Evolutionary conservation across 1,284 basidiomycete genomes (phyloP).

Genomic region (Ceraceosorus guamensis): DNA sequence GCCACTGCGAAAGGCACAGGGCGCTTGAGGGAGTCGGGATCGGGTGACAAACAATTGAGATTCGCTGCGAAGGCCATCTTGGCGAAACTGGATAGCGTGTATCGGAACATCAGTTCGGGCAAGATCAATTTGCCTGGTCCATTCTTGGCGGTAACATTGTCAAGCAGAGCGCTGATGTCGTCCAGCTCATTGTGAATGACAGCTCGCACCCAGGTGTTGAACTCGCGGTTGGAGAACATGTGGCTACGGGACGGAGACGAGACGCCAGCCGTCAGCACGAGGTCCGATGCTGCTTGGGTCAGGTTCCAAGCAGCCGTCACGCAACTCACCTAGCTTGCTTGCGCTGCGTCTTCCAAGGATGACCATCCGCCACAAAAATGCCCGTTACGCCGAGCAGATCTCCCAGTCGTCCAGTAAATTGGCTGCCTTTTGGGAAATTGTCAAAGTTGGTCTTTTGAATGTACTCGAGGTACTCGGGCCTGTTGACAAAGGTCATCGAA

Average conservation of each 20-base stretch:
- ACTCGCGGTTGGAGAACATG: not conserved
- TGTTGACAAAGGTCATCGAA: slow-evolving; percentile 18
- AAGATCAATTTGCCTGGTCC: slow-evolving; percentile 6
- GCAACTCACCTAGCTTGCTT: slow-evolving; percentile 37
- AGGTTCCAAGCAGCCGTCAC: too few species aligned
- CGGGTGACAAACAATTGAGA: slow-evolving; percentile 17
- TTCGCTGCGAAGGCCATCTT: slow-evolving; percentile 10
- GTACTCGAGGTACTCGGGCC: slow-evolving; percentile 41
- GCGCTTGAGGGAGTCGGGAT: slow-evolving; percentile 19
- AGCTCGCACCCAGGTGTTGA: slow-evolving; percentile 19
- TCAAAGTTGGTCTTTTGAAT: slow-evolving; percentile 46
- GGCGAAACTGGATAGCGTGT: slow-evolving; percentile 11
- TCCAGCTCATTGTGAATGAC: slow-evolving; percentile 14
- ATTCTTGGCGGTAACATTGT: slow-evolving; percentile 10
- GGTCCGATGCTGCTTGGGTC: too few species aligned
- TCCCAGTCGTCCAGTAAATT: slow-evolving; percentile 20
- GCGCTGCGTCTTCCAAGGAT: slow-evolving; percentile 36
- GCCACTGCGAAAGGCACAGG: slow-evolving; percentile 38
- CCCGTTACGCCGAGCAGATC: slow-evolving; percentile 30
- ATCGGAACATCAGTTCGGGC: slow-evolving; percentile 29
- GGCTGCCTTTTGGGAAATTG: slow-evolving; percentile 32
- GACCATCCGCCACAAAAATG: slow-evolving; percentile 41
- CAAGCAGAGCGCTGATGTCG: not conserved
- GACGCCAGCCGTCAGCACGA: too few species aligned
- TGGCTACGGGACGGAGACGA: slow-evolving; percentile 28